Evolutionary conservation across 495 filamentous ascomycete genomes (phyloP).

Genomic region (Penicillium paxilli): DNA sequence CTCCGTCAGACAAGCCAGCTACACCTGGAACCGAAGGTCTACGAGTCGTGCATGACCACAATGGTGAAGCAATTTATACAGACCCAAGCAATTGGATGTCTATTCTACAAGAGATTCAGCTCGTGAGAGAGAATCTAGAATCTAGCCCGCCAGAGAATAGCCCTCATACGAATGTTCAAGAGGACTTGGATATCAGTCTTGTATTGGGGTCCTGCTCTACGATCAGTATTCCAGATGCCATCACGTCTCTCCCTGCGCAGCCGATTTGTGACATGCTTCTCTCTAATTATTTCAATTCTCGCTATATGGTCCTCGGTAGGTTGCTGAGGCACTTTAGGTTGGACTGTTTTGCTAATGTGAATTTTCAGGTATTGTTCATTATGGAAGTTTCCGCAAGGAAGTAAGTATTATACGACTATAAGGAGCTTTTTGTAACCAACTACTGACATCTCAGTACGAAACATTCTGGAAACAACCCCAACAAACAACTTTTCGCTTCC

Average conservation of each 20-base stretch:
- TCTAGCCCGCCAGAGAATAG: background rate
- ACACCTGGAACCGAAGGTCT: conserved; percentile 1
- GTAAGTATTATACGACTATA: conserved; percentile 2
- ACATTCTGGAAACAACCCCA: conserved; percentile 46
- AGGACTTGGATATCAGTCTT: background rate
- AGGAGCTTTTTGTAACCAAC: background rate
- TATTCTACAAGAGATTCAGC: conserved; percentile 49
- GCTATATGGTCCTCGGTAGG: conserved; percentile 29
- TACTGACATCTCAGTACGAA: conserved; percentile 37
- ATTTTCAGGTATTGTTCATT: conserved; percentile 15
- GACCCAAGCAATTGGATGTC: conserved; percentile 57
- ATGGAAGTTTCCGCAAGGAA: conserved; percentile 21
- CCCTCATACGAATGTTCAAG: background rate
- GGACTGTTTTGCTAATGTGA: background rate
- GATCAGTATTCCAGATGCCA: conserved; percentile 22
- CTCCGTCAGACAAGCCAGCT: too few species aligned
- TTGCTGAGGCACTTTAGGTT: background rate
- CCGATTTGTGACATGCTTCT: conserved; percentile 41
- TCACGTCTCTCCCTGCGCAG: conserved; percentile 39
- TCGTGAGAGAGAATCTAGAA: conserved; percentile 27
- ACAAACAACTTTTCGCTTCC: conserved; percentile 37
- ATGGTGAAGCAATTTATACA: conserved; percentile 40
- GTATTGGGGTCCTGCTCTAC: background rate
- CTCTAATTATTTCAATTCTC: conserved; percentile 50
- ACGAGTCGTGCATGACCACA: conserved; percentile 1